Evolutionary conservation across 192 early-diverging fungal genomes (phyloP), one percentile per base, ranked within the genome.

Genomic region (Podila verticillata): DNA sequence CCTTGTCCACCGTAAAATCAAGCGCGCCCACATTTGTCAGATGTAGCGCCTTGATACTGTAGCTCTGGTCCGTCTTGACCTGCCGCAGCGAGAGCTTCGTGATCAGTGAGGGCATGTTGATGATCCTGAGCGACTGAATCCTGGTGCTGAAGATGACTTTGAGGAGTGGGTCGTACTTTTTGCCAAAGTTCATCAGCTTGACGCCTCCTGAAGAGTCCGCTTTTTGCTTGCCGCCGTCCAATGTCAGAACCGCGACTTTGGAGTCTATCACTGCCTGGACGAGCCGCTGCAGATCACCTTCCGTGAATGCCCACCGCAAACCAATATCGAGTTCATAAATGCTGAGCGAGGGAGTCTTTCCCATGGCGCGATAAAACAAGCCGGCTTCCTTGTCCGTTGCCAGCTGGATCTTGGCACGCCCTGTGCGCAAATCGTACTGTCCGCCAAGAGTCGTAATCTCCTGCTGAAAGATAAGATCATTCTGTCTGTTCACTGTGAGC

Each of bases 91-190:
- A 68, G 17, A 74, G 57, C 35, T 68, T 74, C 17, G 44, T 28
- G 30, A 74, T 57, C 26, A 74, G 7, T 1, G 73, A 74, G 3
- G 73, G 73, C 6, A 74, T 66, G 22, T 74, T 74, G 26, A 57
- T 12, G 39, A 74, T 26, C 31, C 39, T 67, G 15, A 74, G 47
- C 10, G 73, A 63, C 17, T 49, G 59, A 4, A 74, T 67, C 65
- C 57, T 74, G 48, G 73, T 63, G 6, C 65, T 48, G 39, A 54
- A 74, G 10, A 74, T 61, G 26, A 74, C 22, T 7, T 32, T 59
- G 19, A 66, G 60, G 24, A 74, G 47, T 13, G 73, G 65, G n/a
- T 74, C 65, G 48, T 74, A 74, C 32, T 74, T 74, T 47, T 74
- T 74, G n/a, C 73, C 60, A 67, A 68, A 68, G 29, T 39, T 62